Evolutionary conservation across 2,329 filamentous ascomycete genomes (phyloP).

Genomic region (Curvularia sp.): DNA sequence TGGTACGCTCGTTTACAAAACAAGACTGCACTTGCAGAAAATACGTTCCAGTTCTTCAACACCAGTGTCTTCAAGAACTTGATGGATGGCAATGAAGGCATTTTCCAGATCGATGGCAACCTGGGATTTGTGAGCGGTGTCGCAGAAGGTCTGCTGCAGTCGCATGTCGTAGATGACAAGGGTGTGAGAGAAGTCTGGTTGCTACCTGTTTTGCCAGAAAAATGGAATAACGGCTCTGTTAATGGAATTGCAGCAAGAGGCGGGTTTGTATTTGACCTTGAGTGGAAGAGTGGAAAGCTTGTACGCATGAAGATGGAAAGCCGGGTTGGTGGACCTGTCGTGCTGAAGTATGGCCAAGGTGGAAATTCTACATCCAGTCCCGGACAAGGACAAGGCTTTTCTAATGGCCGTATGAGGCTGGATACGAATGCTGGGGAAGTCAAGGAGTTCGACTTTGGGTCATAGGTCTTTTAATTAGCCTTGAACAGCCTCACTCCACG

Average conservation of each 20-base stretch:
- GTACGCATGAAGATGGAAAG: constrained; percentile 28
- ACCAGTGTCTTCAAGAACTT: constrained; percentile 18
- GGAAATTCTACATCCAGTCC: neutral
- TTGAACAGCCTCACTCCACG: too few species aligned
- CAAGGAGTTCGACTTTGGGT: constrained; percentile 3
- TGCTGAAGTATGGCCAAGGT: constrained; percentile 6
- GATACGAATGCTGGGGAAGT: constrained; percentile 2
- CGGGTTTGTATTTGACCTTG: constrained; percentile 28
- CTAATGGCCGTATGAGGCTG: constrained; percentile 6
- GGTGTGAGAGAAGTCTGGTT: constrained; percentile 17
- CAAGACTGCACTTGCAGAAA: constrained; percentile 43
- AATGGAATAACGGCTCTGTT: constrained; percentile 22
- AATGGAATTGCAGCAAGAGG: constrained; percentile 25
- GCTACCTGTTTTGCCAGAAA: constrained; percentile 19
- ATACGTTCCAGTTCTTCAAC: constrained; percentile 34
- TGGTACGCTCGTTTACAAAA: constrained; percentile 56
- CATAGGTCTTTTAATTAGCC: too few species aligned
- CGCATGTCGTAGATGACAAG: constrained; percentile 16
- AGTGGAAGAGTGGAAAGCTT: constrained; percentile 20
- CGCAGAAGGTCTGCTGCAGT: constrained; percentile 56
- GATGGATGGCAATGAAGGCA: constrained; percentile 17
- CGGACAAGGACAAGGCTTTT: neutral
- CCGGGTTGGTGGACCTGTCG: constrained; percentile 10
- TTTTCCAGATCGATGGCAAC: constrained; percentile 53
- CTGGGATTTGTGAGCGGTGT: constrained; percentile 59